Conservation (phyloP, 345 rosid genomes). For the Populus euphratica region DNA sequence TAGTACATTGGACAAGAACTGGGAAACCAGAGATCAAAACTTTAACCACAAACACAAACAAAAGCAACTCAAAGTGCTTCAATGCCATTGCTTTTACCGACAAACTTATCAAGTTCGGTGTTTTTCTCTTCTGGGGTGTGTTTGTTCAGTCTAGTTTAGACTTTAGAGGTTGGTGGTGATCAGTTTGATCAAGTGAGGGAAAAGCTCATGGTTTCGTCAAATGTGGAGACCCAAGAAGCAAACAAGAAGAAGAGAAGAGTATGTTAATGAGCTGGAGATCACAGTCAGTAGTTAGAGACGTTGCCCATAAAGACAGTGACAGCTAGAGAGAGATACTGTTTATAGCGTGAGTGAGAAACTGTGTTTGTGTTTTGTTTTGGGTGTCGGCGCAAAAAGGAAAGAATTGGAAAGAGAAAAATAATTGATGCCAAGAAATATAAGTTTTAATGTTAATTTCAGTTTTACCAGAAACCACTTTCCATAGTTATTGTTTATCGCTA, state of each 20-base stretch:
- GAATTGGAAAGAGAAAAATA: neutral
- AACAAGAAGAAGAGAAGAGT: constrained; percentile 18
- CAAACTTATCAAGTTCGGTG: neutral
- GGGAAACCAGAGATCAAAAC: constrained; percentile 21
- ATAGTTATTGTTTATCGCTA: no score
- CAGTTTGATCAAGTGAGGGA: constrained; percentile 8
- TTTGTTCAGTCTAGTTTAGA: neutral
- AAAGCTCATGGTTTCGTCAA: constrained; percentile 20
- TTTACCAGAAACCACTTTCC: no score
- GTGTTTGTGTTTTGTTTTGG: neutral
- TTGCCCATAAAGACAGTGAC: constrained; percentile 46
- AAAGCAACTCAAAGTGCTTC: constrained; percentile 1
- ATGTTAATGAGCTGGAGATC: constrained; percentile 15
- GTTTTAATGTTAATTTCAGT: neutral
- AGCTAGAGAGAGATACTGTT: neutral
- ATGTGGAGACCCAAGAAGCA: constrained; percentile 10
- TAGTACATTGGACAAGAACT: constrained; percentile 27
- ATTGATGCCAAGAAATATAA: neutral
- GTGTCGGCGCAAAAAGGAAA: constrained; percentile 43
- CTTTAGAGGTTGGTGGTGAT: neutral
- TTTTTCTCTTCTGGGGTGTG: neutral
- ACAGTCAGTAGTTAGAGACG: constrained; percentile 30
- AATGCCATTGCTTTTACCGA: neutral
- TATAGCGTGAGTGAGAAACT: neutral
- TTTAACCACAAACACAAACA: constrained; percentile 5